These are phyloP conservation scores for Monilinia polystroma DNA, from an alignment of 2,329 filamentous ascomycete genomes.

Conservation along the genomic window DNA sequence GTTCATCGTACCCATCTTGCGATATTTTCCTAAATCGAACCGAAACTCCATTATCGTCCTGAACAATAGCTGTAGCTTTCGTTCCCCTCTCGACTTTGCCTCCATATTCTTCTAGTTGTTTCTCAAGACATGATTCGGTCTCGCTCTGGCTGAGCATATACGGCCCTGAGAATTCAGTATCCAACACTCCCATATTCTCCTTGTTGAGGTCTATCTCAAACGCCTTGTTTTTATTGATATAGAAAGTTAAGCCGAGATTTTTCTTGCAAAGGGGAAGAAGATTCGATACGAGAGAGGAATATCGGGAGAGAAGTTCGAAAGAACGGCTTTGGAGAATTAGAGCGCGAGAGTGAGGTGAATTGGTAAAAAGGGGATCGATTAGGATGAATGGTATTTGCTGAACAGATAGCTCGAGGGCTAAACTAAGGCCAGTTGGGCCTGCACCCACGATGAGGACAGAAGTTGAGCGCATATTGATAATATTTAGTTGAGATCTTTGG, in stretches of 20 bases:
- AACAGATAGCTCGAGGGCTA: conserved; percentile 44
- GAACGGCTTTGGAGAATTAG: conserved; percentile 51
- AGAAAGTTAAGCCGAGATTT: conserved; percentile 44
- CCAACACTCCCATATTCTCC: conserved; percentile 28
- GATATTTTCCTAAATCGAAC: conserved; percentile 31
- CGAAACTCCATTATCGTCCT: conserved; percentile 39
- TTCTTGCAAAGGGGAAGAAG: conserved; percentile 43
- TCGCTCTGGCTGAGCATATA: conserved; percentile 42
- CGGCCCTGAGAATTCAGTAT: conserved; percentile 40
- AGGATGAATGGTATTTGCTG: conserved; percentile 43
- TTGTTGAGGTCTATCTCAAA: conserved; percentile 39
- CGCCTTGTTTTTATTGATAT: conserved; percentile 40
- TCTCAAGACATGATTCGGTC: conserved; percentile 41
- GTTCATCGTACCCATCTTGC: conserved; percentile 31
- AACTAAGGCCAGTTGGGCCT: conserved; percentile 47
- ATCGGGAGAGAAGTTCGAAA: conserved; percentile 50
- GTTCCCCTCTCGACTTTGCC: conserved; percentile 38
- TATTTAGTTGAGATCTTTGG: background rate
- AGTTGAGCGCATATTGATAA: conserved; percentile 16
- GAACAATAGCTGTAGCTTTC: conserved; percentile 37
- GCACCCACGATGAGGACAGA: conserved; percentile 48
- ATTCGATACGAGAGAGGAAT: conserved; percentile 42
- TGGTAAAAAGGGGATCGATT: conserved; percentile 41
- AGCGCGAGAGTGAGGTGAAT: conserved; percentile 45
- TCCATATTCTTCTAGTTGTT: conserved; percentile 36